phyloP scores from a whole-genome alignment of 139 green algal genomes.

The Trebouxia sp. region DNA sequence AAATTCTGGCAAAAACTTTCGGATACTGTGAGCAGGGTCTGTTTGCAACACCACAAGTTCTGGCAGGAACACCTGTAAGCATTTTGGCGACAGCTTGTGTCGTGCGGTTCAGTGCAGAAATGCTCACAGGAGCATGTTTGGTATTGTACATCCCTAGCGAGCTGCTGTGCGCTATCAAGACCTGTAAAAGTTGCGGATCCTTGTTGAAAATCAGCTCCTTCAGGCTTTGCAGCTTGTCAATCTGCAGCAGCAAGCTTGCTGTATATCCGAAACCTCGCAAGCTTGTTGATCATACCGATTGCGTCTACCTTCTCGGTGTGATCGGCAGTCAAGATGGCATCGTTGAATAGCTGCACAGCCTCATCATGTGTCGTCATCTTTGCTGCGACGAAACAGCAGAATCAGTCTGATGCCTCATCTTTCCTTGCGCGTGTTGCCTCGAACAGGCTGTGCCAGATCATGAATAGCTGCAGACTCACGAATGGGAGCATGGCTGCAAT shows the following conservation, averaged over 20 bases:
- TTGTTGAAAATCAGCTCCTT: slow-evolving; percentile 23
- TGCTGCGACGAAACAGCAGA: too few species aligned
- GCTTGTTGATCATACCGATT: not conserved
- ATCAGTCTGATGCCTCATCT: too few species aligned
- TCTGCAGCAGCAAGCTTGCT: not conserved
- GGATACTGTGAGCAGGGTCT: not conserved
- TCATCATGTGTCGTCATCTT: slow-evolving; percentile 1
- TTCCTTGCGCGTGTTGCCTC: too few species aligned
- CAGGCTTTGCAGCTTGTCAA: slow-evolving; percentile 14
- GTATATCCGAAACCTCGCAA: too few species aligned
- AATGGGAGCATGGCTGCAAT: too few species aligned
- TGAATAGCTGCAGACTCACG: too few species aligned
- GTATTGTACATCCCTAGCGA: not conserved
- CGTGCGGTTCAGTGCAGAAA: not conserved
- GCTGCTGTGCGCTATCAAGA: not conserved
- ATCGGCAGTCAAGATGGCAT: not conserved
- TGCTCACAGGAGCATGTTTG: not conserved
- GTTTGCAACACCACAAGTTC: slow-evolving; percentile 3
- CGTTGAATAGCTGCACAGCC: slow-evolving; percentile 13
- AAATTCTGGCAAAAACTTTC: slow-evolving; percentile 11
- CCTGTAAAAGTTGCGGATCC: not conserved
- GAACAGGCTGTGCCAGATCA: too few species aligned
- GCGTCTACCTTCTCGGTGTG: not conserved
- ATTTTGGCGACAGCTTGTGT: not conserved
- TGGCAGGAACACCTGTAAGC: slow-evolving; percentile 15